Base-by-base conservation (phyloP, 768 basidiomycete species). In the Suillus lakei region DNA sequence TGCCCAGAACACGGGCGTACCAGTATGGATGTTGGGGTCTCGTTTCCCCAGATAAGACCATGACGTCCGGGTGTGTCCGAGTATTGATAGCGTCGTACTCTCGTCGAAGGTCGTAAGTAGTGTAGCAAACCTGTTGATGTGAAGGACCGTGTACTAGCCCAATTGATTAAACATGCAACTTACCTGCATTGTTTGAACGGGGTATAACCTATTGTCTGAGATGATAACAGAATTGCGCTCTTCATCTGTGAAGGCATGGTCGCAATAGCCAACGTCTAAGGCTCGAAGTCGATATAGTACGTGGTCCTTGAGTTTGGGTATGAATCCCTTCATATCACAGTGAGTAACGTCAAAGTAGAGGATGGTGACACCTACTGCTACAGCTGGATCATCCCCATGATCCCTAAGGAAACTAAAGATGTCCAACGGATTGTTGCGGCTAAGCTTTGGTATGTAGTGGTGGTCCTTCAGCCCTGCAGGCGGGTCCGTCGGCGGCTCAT, bases 1-100 rank as follows among this genome's bases (percentile, higher is more conserved):
- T 72, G 0, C 76, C 76, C 13, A 80, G 60, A 7, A 81, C 65
- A 4, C 70, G 66, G 0, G 75, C 78, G 70, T 83, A 83, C 77
- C 76, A 79, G 60, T 73, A 81, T 0, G 76, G 79, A 54, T 82
- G 77, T 2, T 60, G 43, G 4, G 61, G 66, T 4, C 53, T 26
- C 5, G n/a, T 38, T 4, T 62, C 30, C 8, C 64, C 55, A 13
- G 74, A 61, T 0, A 72, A 68, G 10, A 80, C 68, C 77, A 82
- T 80, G 43, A 84, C 65, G 50, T 81, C 70, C 9, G 72, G 30
- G 8, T 80, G 73, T 1, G 72, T 78, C 0, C 71, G 63, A 3
- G 78, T 74, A 75, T 68, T 77, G 63, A 18, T 60, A 0, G 15
- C 51, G 30, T 72, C 69, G 6, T 66, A 34, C 18, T 63, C 69